These are phyloP conservation scores for Dillenia turbinata DNA, from an alignment of 164 flowering plant species.

Conservation along the genomic window DNA sequence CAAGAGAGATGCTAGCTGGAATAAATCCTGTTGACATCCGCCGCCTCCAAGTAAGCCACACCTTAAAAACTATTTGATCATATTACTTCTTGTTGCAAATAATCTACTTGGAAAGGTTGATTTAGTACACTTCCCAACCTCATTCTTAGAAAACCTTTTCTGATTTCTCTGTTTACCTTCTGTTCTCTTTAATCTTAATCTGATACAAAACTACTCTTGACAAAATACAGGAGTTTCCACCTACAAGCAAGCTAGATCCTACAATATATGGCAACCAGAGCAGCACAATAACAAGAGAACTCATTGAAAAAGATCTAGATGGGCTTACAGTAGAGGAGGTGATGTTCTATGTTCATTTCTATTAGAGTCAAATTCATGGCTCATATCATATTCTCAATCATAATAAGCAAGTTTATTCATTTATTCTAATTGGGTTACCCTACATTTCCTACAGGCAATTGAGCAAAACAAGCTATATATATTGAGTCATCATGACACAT, in stretches of 20 bases:
- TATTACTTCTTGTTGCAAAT: no score
- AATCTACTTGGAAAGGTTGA: no score
- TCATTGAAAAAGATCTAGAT: conserved; percentile 36
- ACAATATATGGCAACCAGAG: conserved; percentile 20
- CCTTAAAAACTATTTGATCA: background rate
- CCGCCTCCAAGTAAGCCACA: conserved; percentile 40
- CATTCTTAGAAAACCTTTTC: no score
- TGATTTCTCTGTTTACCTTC: no score
- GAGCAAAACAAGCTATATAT: conserved; percentile 34
- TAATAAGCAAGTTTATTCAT: background rate
- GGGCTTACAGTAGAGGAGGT: conserved; percentile 36
- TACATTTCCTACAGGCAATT: conserved; percentile 32
- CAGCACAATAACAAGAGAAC: conserved; percentile 18
- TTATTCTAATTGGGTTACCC: background rate
- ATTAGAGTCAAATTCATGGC: no score
- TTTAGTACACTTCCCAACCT: background rate
- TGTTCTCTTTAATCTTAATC: no score
- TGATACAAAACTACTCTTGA: background rate
- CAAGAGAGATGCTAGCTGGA: conserved; percentile 87
- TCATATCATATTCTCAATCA: no score
- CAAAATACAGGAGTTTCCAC: conserved; percentile 23
- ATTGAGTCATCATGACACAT: conserved; percentile 54
- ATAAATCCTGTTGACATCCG: conserved; percentile 58
- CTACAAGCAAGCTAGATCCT: conserved; percentile 14
- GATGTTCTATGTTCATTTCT: background rate